Conservation (phyloP, 2,329 filamentous ascomycete species). For the Trichoderma oligosporum region DNA sequence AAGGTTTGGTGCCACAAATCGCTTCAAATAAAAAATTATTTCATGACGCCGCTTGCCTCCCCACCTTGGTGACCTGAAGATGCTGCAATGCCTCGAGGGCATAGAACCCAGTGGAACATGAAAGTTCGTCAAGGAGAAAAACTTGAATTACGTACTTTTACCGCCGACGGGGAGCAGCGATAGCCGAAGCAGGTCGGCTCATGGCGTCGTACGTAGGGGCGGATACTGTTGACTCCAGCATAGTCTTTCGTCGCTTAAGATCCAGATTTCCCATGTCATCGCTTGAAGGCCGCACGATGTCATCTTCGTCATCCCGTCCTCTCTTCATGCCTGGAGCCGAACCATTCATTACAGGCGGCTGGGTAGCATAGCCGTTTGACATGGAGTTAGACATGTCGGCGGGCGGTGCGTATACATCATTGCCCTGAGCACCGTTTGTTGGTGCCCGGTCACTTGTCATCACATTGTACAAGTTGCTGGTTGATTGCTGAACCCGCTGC, state of each 20-base stretch:
- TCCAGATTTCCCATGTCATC: conserved; percentile 52
- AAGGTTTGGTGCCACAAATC: conserved; percentile 19
- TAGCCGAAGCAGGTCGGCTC: conserved; percentile 45
- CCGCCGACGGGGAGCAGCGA: conserved; percentile 41
- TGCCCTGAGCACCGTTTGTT: conserved; percentile 54
- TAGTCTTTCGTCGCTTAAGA: conserved; percentile 76
- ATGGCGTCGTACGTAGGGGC: conserved; percentile 48
- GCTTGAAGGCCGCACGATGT: conserved; percentile 57
- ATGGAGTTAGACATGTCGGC: conserved; percentile 55
- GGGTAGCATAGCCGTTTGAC: conserved; percentile 61
- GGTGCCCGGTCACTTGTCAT: conserved; percentile 74
- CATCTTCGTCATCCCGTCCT: conserved; percentile 57
- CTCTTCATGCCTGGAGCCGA: conserved; percentile 44
- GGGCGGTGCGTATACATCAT: conserved; percentile 68
- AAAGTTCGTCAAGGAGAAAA: conserved; percentile 18
- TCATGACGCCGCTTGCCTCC: conserved; percentile 18
- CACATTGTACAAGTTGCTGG: conserved; percentile 83
- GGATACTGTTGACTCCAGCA: conserved; percentile 57
- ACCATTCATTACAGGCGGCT: conserved; percentile 64
- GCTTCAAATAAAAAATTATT: conserved; percentile 19
- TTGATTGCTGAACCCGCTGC: conserved; percentile 64
- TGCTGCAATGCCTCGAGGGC: conserved; percentile 18
- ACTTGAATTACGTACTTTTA: conserved; percentile 25
- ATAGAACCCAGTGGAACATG: conserved; percentile 17
- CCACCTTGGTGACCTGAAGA: conserved; percentile 15